These are phyloP conservation scores for Tylopilus subfusipes DNA, from an alignment of 768 basidiomycete species.

Conservation along the genomic window DNA sequence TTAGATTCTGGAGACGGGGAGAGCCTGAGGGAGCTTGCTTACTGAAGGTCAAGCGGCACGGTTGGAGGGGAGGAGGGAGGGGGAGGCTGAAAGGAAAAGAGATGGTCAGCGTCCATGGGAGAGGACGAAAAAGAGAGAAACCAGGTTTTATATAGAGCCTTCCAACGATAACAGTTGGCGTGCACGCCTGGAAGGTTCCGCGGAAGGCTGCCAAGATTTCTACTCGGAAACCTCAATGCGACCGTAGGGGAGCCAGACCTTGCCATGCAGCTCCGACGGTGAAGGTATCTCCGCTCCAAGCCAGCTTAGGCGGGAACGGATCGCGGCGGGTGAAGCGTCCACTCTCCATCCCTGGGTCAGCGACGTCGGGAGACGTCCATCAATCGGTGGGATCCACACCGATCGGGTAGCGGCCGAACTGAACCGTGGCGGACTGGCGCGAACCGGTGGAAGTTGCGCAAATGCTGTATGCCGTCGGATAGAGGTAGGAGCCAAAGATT, in stretches of 20 bases:
- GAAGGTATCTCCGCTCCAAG: not conserved
- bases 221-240: not conserved
- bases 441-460: not conserved
- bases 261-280: not conserved
- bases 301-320: not conserved
- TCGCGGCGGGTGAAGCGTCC: not conserved
- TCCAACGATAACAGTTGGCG: slow-evolving; percentile 11
- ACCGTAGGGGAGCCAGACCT: not conserved
- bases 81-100: not conserved
- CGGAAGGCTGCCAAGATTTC: not conserved
- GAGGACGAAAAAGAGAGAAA: not conserved
- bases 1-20: not conserved
- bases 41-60: not conserved
- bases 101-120: not conserved
- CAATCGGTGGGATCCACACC: not conserved
- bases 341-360: too few relatives aligned
- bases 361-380: too few relatives aligned
- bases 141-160: not conserved
- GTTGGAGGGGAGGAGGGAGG: not conserved
- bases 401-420: not conserved
- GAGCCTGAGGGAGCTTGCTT: not conserved
- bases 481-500: not conserved
- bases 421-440: not conserved
- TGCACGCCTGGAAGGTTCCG: not conserved
- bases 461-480: not conserved